phyloP scores from a whole-genome alignment of 305 asterid species.

The Solanum hybrid region DNA sequence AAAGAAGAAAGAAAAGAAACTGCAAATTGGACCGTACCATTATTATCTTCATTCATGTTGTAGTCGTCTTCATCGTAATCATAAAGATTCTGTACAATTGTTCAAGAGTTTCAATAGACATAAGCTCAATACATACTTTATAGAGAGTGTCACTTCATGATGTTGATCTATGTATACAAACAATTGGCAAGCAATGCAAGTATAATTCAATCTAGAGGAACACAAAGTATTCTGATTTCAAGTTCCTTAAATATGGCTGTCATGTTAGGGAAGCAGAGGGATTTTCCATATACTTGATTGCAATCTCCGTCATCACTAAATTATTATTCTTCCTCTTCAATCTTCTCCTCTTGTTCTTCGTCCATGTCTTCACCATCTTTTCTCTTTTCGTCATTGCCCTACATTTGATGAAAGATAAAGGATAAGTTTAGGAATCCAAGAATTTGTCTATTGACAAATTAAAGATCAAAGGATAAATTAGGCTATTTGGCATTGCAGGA shows the following conservation, averaged over 20 bases:
- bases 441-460: not conserved
- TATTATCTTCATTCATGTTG: constrained; percentile 43
- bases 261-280: not conserved
- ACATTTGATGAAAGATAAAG: not conserved
- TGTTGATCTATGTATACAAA: not conserved
- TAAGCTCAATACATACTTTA: not conserved
- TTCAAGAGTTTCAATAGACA: not conserved
- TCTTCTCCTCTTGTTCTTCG: constrained; percentile 42
- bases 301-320: constrained; percentile 55
- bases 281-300: constrained; percentile 32
- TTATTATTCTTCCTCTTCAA: constrained; percentile 28
- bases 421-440: not conserved
- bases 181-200: not conserved
- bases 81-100: constrained; percentile 24
- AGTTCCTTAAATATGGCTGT: not conserved
- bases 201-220: not conserved
- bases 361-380: constrained; percentile 44
- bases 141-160: not conserved
- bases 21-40: constrained; percentile 24
- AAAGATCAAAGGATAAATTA: not conserved
- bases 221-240: not conserved
- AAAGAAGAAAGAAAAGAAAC: not conserved
- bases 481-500: not conserved
- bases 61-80: constrained; percentile 62
- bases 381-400: constrained; percentile 39